Evolutionary conservation across 2,329 filamentous ascomycete genomes (phyloP).

Genomic region (Aspergillus sp.): DNA sequence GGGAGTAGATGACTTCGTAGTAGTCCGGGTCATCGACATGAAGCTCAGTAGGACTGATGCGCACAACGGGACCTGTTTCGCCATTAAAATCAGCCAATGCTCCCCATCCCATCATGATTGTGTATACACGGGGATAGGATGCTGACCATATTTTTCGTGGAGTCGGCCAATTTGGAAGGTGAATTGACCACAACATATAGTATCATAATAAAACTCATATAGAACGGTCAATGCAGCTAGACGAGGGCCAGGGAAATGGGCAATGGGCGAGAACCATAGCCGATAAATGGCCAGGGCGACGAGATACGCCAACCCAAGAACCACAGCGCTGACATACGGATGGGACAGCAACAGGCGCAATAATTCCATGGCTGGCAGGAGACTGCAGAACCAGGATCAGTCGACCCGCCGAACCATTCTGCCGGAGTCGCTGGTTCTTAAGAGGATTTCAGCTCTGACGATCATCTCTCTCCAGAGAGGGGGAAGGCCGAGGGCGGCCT

Average conservation of each 20-base stretch:
- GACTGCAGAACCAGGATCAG: too few relatives aligned
- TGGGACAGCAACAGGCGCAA: constrained; percentile 1
- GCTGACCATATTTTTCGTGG: constrained; percentile 21
- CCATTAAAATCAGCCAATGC: too few relatives aligned
- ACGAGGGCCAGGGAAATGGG: constrained; percentile 19
- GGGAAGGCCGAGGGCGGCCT: too few relatives aligned
- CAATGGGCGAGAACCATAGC: constrained; percentile 18
- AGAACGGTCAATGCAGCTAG: constrained; percentile 16
- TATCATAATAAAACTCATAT: constrained; percentile 25
- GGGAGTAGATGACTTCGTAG: constrained; percentile 26
- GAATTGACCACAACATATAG: constrained; percentile 16
- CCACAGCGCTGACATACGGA: background rate
- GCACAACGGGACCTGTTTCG: constrained; percentile 25
- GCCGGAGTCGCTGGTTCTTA: too few relatives aligned
- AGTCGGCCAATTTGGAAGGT: constrained; percentile 15
- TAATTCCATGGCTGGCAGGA: background rate
- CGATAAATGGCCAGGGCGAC: constrained; percentile 10
- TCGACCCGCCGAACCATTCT: too few relatives aligned
- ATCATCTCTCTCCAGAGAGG: too few relatives aligned
- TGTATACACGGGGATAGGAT: too few relatives aligned
- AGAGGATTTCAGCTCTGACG: too few relatives aligned
- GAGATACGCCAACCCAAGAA: constrained; percentile 8
- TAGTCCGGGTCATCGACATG: constrained; percentile 26
- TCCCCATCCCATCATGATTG: too few relatives aligned
- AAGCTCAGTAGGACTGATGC: constrained; percentile 28